phyloP scores from a whole-genome alignment of 192 early-diverging fungal species.

The Neocallimastix lanati region DNA sequence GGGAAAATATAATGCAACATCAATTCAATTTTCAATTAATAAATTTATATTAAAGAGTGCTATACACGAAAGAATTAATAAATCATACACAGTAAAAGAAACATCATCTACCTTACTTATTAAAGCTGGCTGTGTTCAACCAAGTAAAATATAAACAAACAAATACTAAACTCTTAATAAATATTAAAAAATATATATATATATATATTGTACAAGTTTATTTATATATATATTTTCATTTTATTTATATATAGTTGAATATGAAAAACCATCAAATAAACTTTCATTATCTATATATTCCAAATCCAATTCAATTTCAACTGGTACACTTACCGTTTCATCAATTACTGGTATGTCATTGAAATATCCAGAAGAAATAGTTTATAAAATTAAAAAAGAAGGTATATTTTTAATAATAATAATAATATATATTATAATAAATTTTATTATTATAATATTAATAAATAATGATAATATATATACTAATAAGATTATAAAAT shows the following conservation, averaged over 20 bases:
- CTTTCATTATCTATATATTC: neutral
- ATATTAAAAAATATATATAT: too few species aligned
- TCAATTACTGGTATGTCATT: neutral
- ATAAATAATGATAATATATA: too few species aligned
- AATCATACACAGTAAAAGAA: neutral
- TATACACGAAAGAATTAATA: neutral
- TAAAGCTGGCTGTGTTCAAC: neutral
- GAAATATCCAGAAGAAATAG: neutral
- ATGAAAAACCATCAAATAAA: neutral
- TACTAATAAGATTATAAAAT: too few species aligned
- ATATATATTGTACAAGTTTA: too few species aligned
- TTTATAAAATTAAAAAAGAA: neutral
- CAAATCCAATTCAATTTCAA: neutral
- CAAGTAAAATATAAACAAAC: neutral
- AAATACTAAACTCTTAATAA: too few species aligned
- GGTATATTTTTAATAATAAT: constrained; percentile 13
- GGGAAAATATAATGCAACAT: neutral
- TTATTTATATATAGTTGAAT: neutral
- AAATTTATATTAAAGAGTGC: neutral
- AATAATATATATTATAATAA: constrained; percentile 1
- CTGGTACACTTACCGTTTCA: neutral
- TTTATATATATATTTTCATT: too few species aligned
- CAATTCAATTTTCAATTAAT: neutral
- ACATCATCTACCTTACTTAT: neutral
- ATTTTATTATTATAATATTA: too few species aligned